Base-by-base conservation (phyloP, 2,329 filamentous ascomycete species). In the Arachnomyces sp. region DNA sequence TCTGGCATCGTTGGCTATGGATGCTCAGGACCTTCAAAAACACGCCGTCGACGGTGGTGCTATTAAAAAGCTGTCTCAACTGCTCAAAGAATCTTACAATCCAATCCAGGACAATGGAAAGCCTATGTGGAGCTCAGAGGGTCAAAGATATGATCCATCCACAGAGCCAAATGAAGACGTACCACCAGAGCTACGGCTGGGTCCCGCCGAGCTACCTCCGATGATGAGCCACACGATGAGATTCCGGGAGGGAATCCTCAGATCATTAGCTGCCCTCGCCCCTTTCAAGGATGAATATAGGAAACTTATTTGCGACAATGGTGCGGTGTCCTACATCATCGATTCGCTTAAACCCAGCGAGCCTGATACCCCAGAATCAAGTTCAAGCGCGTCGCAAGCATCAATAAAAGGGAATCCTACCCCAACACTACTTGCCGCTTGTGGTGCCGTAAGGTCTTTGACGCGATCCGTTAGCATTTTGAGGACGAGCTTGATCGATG, bases 401-500 rank as follows among this genome's bases (percentile, higher is more conserved):
- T 62, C 65, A 2, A 66, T 76, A 9, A 84, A 83, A 50, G 87
- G 86, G 2, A 95, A 96, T 52, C 81, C 88, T 1, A 71, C 78
- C 6, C 67, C 77, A 3, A 89, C 94, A 15, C 71, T 96, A 15
- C 73, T 93, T 40, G 88, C 89, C 14, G 90, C 87, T 1, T 95
- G 89, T 56, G 81, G 85, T 54, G 80, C 84, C 17, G 76, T 88
- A 18, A 76, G 85, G 46, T 84, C 88, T 58, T 70, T 96, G 35
- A 86, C 87, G 2, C 78, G 92, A 31, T 94, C 88, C 1, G 82
- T 94, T 15, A 84, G 78, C 57, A 81, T 90, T 32, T 66, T 96
- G 13, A 73, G 92, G 36, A 96, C 92, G 2, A 84, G 82, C 37
- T 67, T 98, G 34, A 85, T 94, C 43, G 92, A 98, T 61, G 79